Conservation (phyloP, 352 stramenopile species). For the Phytophthora ramorum region DNA sequence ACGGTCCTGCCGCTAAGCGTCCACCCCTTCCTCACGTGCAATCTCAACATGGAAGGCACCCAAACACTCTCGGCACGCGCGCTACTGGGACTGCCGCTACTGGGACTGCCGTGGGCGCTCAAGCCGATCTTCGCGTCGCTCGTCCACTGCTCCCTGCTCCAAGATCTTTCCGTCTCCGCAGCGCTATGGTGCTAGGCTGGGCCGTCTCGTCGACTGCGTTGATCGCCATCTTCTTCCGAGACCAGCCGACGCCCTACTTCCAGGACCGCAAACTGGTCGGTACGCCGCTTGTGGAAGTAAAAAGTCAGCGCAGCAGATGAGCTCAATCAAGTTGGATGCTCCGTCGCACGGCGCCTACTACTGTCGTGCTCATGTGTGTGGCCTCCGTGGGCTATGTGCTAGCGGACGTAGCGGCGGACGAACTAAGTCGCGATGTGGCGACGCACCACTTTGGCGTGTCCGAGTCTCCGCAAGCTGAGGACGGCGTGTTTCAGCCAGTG, state of each 20-base stretch:
- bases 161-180: conserved; percentile 15
- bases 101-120: conserved; percentile 57
- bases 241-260: too few species aligned
- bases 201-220: conserved; percentile 36
- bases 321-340: conserved; percentile 50
- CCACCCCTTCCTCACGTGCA: too few species aligned
- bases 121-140: conserved; percentile 57
- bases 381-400: conserved; percentile 80
- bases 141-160: conserved; percentile 42
- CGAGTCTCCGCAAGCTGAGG: too few species aligned
- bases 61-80: too few species aligned
- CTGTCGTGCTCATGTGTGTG: conserved; percentile 69
- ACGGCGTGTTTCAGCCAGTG: too few species aligned
- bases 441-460: too few species aligned
- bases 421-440: too few species aligned
- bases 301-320: conserved; percentile 34
- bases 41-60: too few species aligned
- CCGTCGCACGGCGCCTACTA: conserved; percentile 52
- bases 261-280: conserved; percentile 37
- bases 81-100: too few species aligned
- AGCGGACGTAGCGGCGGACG: too few species aligned
- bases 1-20: too few species aligned
- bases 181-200: conserved; percentile 64
- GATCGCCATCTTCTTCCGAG: conserved; percentile 42
- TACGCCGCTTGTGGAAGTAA: conserved; percentile 34